phyloP scores from a whole-genome alignment of 179 eudicot genomes.

The Sideroxylon spinosum region DNA sequence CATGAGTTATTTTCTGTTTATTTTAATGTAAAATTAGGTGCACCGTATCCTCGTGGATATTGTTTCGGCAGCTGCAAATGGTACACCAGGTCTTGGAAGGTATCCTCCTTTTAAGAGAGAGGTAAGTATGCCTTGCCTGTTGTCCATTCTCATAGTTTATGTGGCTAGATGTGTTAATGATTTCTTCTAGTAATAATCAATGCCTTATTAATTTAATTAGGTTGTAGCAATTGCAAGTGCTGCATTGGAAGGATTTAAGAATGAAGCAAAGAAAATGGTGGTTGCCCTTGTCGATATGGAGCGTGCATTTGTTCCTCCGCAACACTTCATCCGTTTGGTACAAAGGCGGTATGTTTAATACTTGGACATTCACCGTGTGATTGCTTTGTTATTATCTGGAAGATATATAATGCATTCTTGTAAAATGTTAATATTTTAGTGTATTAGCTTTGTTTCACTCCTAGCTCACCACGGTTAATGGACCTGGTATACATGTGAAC shows the following conservation, averaged over 20 bases:
- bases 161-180: constrained; percentile 8
- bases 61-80: constrained; percentile 95
- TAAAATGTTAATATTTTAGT: neutral
- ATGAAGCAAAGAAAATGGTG: constrained; percentile 94
- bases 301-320: constrained; percentile 99
- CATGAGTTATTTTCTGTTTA: neutral
- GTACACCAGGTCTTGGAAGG: constrained; percentile 98
- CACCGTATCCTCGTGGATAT: constrained; percentile 93
- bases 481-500: no score
- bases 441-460: neutral
- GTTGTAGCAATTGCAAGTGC: constrained; percentile 83
- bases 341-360: constrained; percentile 78
- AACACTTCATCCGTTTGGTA: constrained; percentile 97
- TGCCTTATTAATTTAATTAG: constrained; percentile 35
- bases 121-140: constrained; percentile 35
- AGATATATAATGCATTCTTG: neutral
- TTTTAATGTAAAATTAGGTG: constrained; percentile 44
- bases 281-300: constrained; percentile 99
- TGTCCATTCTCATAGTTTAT: neutral
- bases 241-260: constrained; percentile 88
- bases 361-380: neutral
- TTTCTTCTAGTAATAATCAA: constrained; percentile 4
- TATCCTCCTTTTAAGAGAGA: constrained; percentile 98
- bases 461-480: neutral
- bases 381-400: neutral